Conservation (phyloP, 2,329 filamentous ascomycete species). For the Polytolypa hystricis region DNA sequence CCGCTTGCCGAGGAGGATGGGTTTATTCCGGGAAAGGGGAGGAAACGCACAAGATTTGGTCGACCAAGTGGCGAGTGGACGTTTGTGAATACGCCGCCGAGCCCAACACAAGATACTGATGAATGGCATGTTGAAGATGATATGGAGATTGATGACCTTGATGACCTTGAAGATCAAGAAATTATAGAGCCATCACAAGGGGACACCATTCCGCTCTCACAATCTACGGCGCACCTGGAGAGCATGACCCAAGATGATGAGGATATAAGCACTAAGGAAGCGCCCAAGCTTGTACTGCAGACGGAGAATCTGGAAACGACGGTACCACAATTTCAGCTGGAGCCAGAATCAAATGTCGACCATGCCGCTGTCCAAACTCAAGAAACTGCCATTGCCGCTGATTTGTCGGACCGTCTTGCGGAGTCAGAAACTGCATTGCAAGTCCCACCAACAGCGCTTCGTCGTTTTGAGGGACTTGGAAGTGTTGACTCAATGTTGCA, state of each 20-base stretch:
- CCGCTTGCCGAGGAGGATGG: constrained; percentile 58
- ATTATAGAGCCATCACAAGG: constrained; percentile 8
- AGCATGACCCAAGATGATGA: background rate
- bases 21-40: constrained; percentile 47
- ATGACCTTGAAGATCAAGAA: constrained; percentile 5
- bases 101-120: constrained; percentile 34
- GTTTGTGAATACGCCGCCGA: constrained; percentile 59
- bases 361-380: too few species aligned
- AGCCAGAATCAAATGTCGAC: too few species aligned
- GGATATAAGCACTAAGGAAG: background rate
- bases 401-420: too few species aligned
- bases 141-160: constrained; percentile 5
- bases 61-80: constrained; percentile 61
- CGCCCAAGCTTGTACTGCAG: background rate
- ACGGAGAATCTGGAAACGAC: constrained; percentile 8
- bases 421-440: too few species aligned
- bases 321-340: too few species aligned
- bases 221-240: background rate
- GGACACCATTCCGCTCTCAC: constrained; percentile 7
- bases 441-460: too few species aligned
- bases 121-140: constrained; percentile 8
- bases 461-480: too few species aligned
- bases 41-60: constrained; percentile 60
- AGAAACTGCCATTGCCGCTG: too few species aligned
- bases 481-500: too few species aligned